phyloP scores from a whole-genome alignment of 768 basidiomycete genomes.

The Phaeotremella fagi region DNA sequence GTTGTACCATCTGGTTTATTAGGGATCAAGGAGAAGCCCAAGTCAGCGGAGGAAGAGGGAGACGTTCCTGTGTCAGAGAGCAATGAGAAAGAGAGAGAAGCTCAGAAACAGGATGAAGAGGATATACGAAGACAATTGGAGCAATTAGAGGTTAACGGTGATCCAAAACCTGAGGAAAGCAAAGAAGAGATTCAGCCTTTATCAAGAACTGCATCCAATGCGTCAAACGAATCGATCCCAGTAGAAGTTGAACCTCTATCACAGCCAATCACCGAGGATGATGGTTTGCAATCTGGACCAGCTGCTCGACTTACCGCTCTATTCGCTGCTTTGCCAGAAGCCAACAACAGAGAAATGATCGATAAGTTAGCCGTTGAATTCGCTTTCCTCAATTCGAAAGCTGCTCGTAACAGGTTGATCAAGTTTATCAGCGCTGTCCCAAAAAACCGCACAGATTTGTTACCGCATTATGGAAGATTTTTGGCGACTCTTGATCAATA shows the following conservation, averaged over 20 bases:
- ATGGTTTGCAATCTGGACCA: constrained; percentile 77
- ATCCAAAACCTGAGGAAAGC: constrained; percentile 3
- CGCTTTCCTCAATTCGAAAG: constrained; percentile 93
- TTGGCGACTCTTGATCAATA: constrained; percentile 83
- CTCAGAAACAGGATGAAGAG: constrained; percentile 53
- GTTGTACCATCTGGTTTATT: constrained; percentile 84
- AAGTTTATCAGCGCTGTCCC: constrained; percentile 71
- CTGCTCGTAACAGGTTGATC: constrained; percentile 82
- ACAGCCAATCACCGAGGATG: constrained; percentile 28
- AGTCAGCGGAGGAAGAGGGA: constrained; percentile 38
- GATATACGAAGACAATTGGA: constrained; percentile 71
- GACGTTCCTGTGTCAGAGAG: constrained; percentile 30
- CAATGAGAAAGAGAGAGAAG: constrained; percentile 44
- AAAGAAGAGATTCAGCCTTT: constrained; percentile 7
- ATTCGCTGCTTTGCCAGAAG: constrained; percentile 84
- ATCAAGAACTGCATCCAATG: constrained; percentile 14
- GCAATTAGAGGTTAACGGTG: constrained; percentile 57
- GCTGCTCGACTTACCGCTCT: constrained; percentile 87
- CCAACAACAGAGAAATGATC: constrained; percentile 80
- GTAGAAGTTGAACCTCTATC: constrained; percentile 4
- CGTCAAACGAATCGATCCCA: constrained; percentile 1
- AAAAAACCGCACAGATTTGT: constrained; percentile 78
- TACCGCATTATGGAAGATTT: constrained; percentile 88
- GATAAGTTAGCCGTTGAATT: constrained; percentile 95
- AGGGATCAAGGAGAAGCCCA: constrained; percentile 56